Conservation (phyloP, 495 filamentous ascomycete genomes). For the Xylaria flabelliformis region DNA sequence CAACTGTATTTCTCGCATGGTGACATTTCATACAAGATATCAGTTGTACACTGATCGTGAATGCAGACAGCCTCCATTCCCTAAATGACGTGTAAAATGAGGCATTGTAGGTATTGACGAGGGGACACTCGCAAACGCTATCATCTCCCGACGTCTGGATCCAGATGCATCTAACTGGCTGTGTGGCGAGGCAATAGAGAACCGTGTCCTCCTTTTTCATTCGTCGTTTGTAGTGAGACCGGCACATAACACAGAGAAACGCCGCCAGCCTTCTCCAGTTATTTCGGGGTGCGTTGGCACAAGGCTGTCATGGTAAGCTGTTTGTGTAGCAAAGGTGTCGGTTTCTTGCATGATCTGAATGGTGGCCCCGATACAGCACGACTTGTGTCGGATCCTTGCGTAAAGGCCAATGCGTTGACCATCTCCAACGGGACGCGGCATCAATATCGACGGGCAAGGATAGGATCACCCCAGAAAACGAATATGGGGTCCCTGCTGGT, state of each 20-base stretch:
- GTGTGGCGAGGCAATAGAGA: not conserved
- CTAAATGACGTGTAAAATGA: not conserved
- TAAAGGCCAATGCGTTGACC: conserved; percentile 11
- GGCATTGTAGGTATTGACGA: not conserved
- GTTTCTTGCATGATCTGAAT: not conserved
- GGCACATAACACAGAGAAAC: not conserved
- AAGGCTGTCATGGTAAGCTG: conserved; percentile 8
- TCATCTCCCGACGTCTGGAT: not conserved
- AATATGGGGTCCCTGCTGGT: conserved; percentile 11
- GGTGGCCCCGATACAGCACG: not conserved
- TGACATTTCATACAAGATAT: not conserved
- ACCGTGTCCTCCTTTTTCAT: not conserved
- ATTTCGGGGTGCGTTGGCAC: not conserved
- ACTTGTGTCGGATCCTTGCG: conserved; percentile 23
- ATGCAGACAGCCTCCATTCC: not conserved
- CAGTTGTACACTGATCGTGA: not conserved
- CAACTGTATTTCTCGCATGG: not conserved
- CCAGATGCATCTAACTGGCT: not conserved
- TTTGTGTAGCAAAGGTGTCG: conserved; percentile 2
- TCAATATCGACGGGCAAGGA: not conserved
- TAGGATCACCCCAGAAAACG: not conserved
- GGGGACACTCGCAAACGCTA: not conserved
- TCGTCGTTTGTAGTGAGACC: not conserved
- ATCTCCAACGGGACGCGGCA: conserved; percentile 3
- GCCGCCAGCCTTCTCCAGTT: conserved; percentile 8